phyloP scores from a whole-genome alignment of 1,139 yeast genomes.

The Suhomyces guaymorum region DNA sequence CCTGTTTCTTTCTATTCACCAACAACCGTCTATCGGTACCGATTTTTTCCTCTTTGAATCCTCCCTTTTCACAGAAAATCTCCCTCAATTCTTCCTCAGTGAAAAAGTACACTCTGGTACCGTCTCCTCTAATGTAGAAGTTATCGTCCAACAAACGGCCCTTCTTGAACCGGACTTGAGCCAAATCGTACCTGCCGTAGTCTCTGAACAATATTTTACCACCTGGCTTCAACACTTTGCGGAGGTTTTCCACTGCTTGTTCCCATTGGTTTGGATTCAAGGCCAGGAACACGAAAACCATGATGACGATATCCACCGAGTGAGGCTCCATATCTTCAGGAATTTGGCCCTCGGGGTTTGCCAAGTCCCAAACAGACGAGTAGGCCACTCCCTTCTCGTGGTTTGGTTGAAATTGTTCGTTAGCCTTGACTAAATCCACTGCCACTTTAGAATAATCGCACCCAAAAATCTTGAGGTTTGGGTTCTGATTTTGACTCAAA shows the following conservation, averaged over 20 bases:
- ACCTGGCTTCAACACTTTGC: conserved; percentile 82
- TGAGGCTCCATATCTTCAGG: conserved; percentile 83
- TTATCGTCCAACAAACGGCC: conserved; percentile 86
- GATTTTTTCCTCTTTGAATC: conserved; percentile 68
- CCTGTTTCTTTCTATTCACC: conserved; percentile 86
- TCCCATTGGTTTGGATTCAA: conserved; percentile 91
- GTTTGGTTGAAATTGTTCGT: conserved; percentile 55
- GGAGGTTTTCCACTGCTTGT: conserved; percentile 69
- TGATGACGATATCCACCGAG: conserved; percentile 85
- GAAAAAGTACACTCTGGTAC: conserved; percentile 94
- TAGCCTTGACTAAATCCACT: conserved; percentile 73
- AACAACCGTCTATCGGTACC: conserved; percentile 89
- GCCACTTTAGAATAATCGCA: conserved; percentile 92
- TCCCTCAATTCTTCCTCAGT: conserved; percentile 86
- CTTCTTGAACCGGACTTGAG: conserved; percentile 91
- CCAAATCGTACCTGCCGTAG: conserved; percentile 93
- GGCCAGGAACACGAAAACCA: conserved; percentile 94
- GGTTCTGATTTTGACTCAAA: conserved; percentile 75
- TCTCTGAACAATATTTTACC: conserved; percentile 89
- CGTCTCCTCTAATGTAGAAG: conserved; percentile 96
- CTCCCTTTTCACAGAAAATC: conserved; percentile 63
- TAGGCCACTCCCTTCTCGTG: conserved; percentile 58
- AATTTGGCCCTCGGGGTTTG: conserved; percentile 68
- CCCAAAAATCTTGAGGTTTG: conserved; percentile 71
- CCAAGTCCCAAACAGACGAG: conserved; percentile 95